phyloP scores from a whole-genome alignment of 257 asterid species.

The Mentha longifolia region DNA sequence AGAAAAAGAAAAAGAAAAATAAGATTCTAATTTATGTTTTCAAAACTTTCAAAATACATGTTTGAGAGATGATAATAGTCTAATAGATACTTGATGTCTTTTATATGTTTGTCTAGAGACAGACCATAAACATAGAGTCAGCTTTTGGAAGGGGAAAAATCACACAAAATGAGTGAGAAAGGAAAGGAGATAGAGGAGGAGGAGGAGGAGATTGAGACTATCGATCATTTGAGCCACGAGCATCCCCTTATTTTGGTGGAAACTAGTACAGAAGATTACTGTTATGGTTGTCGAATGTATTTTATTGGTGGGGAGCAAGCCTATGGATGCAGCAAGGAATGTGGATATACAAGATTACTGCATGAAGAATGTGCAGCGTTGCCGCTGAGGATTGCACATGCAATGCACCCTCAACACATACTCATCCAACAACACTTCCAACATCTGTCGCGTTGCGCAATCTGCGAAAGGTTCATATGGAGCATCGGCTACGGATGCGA shows the following conservation, averaged over 20 bases:
- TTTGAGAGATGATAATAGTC: too few species aligned
- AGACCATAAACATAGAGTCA: too few species aligned
- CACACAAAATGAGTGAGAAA: background rate
- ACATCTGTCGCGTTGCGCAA: background rate
- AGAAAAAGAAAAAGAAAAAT: too few species aligned
- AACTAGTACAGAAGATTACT: background rate
- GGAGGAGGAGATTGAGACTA: background rate
- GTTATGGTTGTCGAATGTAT: background rate
- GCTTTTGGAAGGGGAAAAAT: background rate
- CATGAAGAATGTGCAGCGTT: background rate
- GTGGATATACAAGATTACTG: background rate
- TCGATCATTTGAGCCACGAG: conserved; percentile 1
- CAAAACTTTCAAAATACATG: too few species aligned
- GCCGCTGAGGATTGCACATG: background rate
- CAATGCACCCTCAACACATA: background rate
- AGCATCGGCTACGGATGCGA: background rate
- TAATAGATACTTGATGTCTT: background rate
- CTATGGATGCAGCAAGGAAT: background rate
- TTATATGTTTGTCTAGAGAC: background rate
- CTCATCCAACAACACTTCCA: background rate
- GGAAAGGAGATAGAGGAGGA: background rate
- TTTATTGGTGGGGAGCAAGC: background rate
- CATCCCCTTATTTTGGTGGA: conserved; percentile 9
- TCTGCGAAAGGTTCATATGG: background rate
- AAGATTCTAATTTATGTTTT: too few species aligned